Conservation (phyloP, 2,329 filamentous ascomycete species). For the Cladorrhinum sp. region DNA sequence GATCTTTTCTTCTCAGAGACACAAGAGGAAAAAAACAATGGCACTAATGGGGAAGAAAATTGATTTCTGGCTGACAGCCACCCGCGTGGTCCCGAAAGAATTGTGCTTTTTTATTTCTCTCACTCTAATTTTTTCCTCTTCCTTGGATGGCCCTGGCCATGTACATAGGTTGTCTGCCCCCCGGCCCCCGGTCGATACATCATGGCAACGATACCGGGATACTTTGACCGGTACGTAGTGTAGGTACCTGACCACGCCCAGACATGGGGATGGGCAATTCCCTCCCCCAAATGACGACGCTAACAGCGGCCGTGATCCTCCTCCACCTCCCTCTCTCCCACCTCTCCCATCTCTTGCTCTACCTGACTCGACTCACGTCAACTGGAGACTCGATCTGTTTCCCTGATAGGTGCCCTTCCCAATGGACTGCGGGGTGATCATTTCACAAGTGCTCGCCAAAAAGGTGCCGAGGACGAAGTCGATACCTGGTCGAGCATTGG, state of each 20-base stretch:
- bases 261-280: slow-evolving; percentile 1
- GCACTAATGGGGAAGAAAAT: not conserved
- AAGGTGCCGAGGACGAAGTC: not conserved
- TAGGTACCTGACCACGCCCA: slow-evolving; percentile 6
- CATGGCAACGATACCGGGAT: slow-evolving; percentile 9
- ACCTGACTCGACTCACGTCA: not conserved
- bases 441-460: not conserved
- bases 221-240: slow-evolving; percentile 9
- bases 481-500: slow-evolving; percentile 9
- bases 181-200: slow-evolving; percentile 2
- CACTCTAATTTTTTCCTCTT: slow-evolving; percentile 3
- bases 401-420: not conserved
- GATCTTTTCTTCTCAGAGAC: not conserved
- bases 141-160: not conserved
- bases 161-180: slow-evolving; percentile 9
- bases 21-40: not conserved
- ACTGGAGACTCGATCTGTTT: not conserved
- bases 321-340: slow-evolving; percentile 2
- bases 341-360: not conserved
- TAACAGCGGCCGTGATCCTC: slow-evolving; percentile 7
- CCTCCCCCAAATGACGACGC: slow-evolving; percentile 8
- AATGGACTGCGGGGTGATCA: not conserved
- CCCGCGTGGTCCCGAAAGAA: slow-evolving; percentile 7
- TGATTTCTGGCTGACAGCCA: slow-evolving; percentile 12
- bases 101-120: slow-evolving; percentile 11